phyloP scores from a whole-genome alignment of 495 filamentous ascomycete species.

The Talaromyces nanjingensis region DNA sequence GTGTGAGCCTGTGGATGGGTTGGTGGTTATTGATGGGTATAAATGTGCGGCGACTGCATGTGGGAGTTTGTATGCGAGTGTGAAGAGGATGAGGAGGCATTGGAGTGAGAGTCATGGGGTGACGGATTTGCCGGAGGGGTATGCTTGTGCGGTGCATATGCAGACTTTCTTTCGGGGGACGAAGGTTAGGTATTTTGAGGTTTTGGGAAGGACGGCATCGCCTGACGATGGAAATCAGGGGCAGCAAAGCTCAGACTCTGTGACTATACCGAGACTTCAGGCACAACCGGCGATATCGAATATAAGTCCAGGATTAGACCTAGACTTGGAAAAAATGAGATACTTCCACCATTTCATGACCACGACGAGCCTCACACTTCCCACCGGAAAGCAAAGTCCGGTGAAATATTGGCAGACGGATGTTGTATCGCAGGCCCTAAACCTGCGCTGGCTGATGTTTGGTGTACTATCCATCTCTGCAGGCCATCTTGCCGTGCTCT shows the following conservation, averaged over 20 bases:
- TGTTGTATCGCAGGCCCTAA: slow-evolving; percentile 20
- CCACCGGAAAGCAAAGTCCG: slow-evolving; percentile 9
- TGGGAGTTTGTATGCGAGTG: slow-evolving; percentile 23
- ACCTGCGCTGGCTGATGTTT: slow-evolving; percentile 19
- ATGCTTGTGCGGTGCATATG: slow-evolving; percentile 17
- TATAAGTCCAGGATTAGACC: slow-evolving; percentile 4
- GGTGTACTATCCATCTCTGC: slow-evolving; percentile 27
- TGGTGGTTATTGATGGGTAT: slow-evolving; percentile 22
- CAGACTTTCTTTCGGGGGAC: slow-evolving; percentile 32
- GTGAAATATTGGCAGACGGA: slow-evolving; percentile 19
- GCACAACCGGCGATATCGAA: not conserved
- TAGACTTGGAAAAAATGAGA: slow-evolving; percentile 23
- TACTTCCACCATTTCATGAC: slow-evolving; percentile 33
- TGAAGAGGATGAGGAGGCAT: slow-evolving; percentile 27
- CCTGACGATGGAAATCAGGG: not conserved
- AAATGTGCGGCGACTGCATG: slow-evolving; percentile 19
- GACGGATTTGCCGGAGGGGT: slow-evolving; percentile 9
- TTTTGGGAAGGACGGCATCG: slow-evolving; percentile 5
- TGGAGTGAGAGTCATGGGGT: slow-evolving; percentile 24
- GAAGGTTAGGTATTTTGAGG: slow-evolving; percentile 31
- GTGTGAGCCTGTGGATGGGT: slow-evolving; percentile 19
- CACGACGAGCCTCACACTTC: slow-evolving; percentile 26
- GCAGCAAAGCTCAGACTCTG: not conserved
- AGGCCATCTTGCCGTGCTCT: slow-evolving; percentile 15
- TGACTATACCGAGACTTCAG: slow-evolving; percentile 2